Evolutionary conservation across 345 rosid species (phyloP), one percentile per base, ranked within the genome.

Genomic region (Kernera saxatilis): DNA sequence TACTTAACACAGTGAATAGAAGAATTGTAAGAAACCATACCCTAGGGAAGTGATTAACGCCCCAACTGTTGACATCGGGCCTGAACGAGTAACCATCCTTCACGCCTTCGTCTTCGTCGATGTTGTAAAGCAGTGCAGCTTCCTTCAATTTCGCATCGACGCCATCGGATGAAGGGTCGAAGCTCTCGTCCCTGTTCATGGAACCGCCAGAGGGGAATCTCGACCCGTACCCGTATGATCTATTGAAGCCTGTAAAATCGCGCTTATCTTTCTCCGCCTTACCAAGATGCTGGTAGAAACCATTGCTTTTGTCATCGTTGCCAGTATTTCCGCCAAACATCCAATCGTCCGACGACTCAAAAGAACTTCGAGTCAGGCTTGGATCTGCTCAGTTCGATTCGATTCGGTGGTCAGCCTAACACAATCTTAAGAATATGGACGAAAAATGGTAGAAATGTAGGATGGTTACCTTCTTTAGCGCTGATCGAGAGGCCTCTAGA

Each of bases 71-170:
- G 51, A 46, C 61, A 73, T 86, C 85, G 0, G 89, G 85, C 63
- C 89, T 74, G 43, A 74, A 80, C 5, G 76, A 18, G 77, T 83
- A 82, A 67, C 57, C 29, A 64, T 54, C 81, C 0, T 76, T 78
- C 3, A 29, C 13, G 1, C 40, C 61, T 3, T 69, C 40, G 43
- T 81, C 91, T 1, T 82, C 82, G 1, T 27, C 35, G 52, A 81
- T 73, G 50, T 59, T 64, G 58, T 75, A 79, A 52, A 81, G 65
- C 15, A 48, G 11, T 12, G 91, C 85, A 8, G 82, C 81, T 51
- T 79, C 54, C 78, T 75, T 71, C 69, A 88, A 63, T 75, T 81
- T 78, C 4, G 67, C 83, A 71, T 81, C 83, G 69, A 86, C 65
- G 13, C 86, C 86, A 77, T 89, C 87, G 0, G 79, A 79, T 13